phyloP scores from a whole-genome alignment of 75 land plant genomes.

The Selaginella moellendorffii region DNA sequence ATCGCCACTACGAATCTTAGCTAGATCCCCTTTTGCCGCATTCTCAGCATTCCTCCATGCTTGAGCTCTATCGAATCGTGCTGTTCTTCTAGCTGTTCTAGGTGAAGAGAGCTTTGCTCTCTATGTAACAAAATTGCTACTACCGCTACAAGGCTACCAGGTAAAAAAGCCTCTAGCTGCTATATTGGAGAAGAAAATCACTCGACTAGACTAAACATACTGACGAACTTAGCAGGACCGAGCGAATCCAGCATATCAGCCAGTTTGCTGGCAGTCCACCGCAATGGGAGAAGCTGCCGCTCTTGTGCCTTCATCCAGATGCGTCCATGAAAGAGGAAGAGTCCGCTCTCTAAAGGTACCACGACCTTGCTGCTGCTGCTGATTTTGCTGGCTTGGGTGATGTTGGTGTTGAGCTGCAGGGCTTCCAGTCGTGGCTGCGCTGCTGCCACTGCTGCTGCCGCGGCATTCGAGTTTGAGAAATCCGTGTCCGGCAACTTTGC shows the following conservation, averaged over 20 bases:
- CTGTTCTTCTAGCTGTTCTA: no score
- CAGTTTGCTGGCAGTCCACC: background rate
- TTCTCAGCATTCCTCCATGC: background rate
- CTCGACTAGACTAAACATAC: background rate
- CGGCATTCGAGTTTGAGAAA: background rate
- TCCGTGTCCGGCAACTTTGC: background rate
- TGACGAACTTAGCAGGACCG: background rate
- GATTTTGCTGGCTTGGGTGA: no score
- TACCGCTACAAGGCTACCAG: no score
- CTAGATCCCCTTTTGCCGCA: no score
- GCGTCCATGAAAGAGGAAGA: background rate
- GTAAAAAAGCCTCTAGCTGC: no score
- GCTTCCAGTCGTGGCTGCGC: background rate
- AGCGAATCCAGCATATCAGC: background rate
- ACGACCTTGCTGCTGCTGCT: no score
- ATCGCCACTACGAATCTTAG: no score
- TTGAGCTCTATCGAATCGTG: no score
- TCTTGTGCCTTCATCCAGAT: background rate
- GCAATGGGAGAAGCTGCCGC: background rate
- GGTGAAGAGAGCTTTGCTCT: no score
- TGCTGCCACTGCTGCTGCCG: background rate
- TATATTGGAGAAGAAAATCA: background rate
- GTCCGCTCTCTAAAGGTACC: background rate
- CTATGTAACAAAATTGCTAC: no score
- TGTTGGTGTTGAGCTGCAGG: background rate